phyloP scores from a whole-genome alignment of 257 asterid genomes.

The Scutellaria minor region DNA sequence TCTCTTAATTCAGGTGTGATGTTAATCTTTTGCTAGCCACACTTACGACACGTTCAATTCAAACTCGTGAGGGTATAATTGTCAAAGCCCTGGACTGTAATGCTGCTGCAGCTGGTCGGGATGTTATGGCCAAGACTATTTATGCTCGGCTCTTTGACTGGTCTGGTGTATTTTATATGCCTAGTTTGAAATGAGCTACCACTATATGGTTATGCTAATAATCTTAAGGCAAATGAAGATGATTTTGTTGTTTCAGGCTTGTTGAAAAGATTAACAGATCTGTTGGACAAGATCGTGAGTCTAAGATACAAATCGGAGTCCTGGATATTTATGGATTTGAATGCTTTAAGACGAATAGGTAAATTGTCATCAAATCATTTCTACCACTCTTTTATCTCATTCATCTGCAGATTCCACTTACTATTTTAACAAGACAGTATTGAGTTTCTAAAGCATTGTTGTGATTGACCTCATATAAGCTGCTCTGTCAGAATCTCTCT shows the following conservation, averaged over 20 bases:
- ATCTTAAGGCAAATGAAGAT: conserved; percentile 27
- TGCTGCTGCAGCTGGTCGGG: conserved; percentile 97
- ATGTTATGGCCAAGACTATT: conserved; percentile 94
- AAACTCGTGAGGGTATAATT: conserved; percentile 88
- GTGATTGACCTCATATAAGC: conserved; percentile 27
- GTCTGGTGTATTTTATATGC: conserved; percentile 50
- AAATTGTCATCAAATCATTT: conserved; percentile 22
- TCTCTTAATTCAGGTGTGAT: conserved; percentile 74
- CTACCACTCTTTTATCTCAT: neutral
- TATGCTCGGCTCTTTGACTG: conserved; percentile 96
- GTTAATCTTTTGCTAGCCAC: conserved; percentile 76
- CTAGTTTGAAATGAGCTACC: conserved; percentile 16
- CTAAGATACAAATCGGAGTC: conserved; percentile 90
- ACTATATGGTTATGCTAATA: conserved; percentile 32
- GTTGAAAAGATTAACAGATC: conserved; percentile 93
- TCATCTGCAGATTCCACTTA: conserved; percentile 11
- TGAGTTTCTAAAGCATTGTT: conserved; percentile 10
- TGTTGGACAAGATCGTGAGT: conserved; percentile 95
- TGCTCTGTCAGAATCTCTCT: neutral
- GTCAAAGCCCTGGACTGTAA: conserved; percentile 84
- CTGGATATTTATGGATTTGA: conserved; percentile 98
- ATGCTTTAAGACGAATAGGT: conserved; percentile 94
- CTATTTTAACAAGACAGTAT: neutral
- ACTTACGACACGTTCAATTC: conserved; percentile 89
- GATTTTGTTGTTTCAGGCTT: conserved; percentile 68